Conservation (phyloP, 192 early-diverging fungal species). For the Coemansia nantahalensis region DNA sequence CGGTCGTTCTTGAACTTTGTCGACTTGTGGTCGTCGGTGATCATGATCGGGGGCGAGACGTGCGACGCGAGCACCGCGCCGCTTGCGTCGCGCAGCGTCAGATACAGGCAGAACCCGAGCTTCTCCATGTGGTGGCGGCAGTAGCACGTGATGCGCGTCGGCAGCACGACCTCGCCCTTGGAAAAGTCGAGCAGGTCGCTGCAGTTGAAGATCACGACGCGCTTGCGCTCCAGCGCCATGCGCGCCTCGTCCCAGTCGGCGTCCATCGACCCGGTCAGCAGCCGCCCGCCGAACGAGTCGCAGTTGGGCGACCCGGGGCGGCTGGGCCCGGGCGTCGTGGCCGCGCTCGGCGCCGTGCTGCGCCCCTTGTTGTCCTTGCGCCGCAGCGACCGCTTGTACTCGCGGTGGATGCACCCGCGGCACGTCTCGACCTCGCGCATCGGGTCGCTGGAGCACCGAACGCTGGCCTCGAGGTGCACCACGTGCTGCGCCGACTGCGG, state of each 20-base stretch:
- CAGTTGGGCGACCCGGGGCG: conserved; percentile 50
- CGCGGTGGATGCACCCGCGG: conserved; percentile 78
- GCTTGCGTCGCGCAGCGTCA: conserved; percentile 69
- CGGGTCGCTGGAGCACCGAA: conserved; percentile 83
- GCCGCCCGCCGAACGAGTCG: conserved; percentile 37
- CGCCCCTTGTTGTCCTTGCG: conserved; percentile 50
- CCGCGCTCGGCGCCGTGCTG: conserved; percentile 42
- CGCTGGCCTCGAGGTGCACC: conserved; percentile 73
- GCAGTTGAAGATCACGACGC: conserved; percentile 89
- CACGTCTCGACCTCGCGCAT: conserved; percentile 76
- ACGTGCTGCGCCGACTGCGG: conserved; percentile 52
- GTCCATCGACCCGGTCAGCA: conserved; percentile 56
- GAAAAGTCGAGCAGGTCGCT: conserved; percentile 81
- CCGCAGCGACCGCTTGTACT: conserved; percentile 70
- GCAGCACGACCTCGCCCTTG: conserved; percentile 84
- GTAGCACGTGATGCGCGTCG: conserved; percentile 94
- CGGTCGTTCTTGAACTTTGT: conserved; percentile 61
- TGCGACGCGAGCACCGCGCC: conserved; percentile 70
- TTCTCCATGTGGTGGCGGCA: conserved; percentile 95
- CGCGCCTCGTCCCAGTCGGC: conserved; percentile 63
- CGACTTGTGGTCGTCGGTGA: conserved; percentile 98
- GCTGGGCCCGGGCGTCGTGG: conserved; percentile 58
- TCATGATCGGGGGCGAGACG: conserved; percentile 89
- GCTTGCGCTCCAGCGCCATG: conserved; percentile 69
- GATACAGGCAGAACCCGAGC: conserved; percentile 86